These are phyloP conservation scores for Pythium monospermum DNA, from an alignment of 352 stramenopile genomes.

Conservation along the genomic window DNA sequence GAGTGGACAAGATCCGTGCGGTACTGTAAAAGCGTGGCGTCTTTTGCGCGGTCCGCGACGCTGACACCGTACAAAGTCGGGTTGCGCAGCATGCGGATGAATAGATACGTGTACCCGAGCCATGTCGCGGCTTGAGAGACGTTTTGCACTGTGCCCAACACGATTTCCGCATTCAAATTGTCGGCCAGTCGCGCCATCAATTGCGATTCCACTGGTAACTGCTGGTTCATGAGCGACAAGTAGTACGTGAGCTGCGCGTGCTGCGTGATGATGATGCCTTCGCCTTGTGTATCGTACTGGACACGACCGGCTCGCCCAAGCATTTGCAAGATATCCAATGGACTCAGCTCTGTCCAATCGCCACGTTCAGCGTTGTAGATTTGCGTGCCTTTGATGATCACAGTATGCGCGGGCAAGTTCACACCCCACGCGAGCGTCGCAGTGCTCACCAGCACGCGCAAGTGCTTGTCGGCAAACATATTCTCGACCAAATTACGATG, in stretches of 20 bases:
- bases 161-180: constrained; percentile 99
- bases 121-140: constrained; percentile 95
- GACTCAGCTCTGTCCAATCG: constrained; percentile 97
- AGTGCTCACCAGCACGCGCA: constrained; percentile 97
- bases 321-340: constrained; percentile 99
- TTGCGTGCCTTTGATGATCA: constrained; percentile 99
- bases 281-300: constrained; percentile 97
- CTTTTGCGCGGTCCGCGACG: constrained; percentile 78
- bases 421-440: constrained; percentile 99
- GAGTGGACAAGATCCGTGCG: constrained; percentile 96
- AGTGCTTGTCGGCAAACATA: constrained; percentile 96
- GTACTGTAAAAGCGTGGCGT: constrained; percentile 94
- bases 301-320: constrained; percentile 97
- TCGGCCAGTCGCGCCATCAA: constrained; percentile 95
- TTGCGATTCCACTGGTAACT: constrained; percentile 99
- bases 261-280: constrained; percentile 99
- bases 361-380: constrained; percentile 99
- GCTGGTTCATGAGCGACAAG: constrained; percentile 98
- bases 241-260: constrained; percentile 99
- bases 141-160: constrained; percentile 95
- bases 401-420: constrained; percentile 98
- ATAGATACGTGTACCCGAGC: constrained; percentile 99
- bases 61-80: constrained; percentile 95
- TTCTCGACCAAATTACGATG: constrained; percentile 99
- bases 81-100: constrained; percentile 98